A percentile compares a stretch with the other conserved stretches of the same genome.
phyloP scores from a whole-genome alignment of 257 asterid genomes.

The Avicennia marina region DNA sequence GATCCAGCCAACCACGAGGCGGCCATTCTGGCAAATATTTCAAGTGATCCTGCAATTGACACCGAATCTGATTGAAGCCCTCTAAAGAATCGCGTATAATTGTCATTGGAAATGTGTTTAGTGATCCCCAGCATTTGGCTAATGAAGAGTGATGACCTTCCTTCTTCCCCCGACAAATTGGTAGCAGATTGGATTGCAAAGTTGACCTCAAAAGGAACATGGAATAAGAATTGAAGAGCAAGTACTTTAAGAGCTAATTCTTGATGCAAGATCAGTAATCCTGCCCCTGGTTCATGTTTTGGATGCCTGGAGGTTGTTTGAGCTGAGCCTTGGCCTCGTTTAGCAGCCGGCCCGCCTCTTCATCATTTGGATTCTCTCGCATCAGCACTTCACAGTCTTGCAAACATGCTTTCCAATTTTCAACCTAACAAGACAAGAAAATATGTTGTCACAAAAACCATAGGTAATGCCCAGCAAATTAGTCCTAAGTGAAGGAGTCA shows the following conservation, averaged over 20 bases:
- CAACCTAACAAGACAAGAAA: slow-evolving; percentile 29
- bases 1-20: neutral
- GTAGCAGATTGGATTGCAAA: too few relatives aligned
- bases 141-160: slow-evolving; percentile 30
- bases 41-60: slow-evolving; percentile 11
- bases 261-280: too few relatives aligned
- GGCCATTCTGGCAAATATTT: slow-evolving; percentile 25
- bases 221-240: too few relatives aligned
- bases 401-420: slow-evolving; percentile 61
- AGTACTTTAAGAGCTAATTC: too few relatives aligned
- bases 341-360: slow-evolving; percentile 42
- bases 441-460: neutral
- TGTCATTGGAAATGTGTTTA: slow-evolving; percentile 28
- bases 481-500: too few relatives aligned
- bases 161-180: slow-evolving; percentile 26
- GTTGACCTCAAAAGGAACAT: too few relatives aligned
- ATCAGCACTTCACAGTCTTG: slow-evolving; percentile 55
- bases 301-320: neutral
- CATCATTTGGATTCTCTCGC: slow-evolving; percentile 44
- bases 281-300: too few relatives aligned
- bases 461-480: too few relatives aligned
- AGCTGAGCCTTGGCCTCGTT: slow-evolving; percentile 40
- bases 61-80: slow-evolving; percentile 30
- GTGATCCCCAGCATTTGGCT: slow-evolving; percentile 27
- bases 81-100: slow-evolving; percentile 31